These are phyloP conservation scores for Xylaria flabelliformis DNA, from an alignment of 495 filamentous ascomycete species.

Conservation along the genomic window DNA sequence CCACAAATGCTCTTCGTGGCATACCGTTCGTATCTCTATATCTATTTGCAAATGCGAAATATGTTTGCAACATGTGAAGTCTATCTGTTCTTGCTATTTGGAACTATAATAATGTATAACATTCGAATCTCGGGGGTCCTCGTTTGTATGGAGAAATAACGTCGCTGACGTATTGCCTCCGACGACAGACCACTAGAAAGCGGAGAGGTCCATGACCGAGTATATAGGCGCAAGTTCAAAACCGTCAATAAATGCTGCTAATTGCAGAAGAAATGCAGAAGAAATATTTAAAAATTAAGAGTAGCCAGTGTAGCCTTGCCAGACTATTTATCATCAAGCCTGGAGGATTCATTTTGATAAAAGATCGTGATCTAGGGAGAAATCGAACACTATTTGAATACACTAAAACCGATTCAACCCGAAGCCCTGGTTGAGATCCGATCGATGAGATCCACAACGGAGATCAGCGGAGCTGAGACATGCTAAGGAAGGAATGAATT, in stretches of 20 bases:
- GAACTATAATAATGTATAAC: neutral
- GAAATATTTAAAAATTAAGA: neutral
- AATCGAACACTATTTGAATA: neutral
- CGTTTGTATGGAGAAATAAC: neutral
- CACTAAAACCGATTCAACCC: conserved; percentile 5
- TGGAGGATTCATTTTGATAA: neutral
- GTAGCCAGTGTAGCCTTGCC: neutral
- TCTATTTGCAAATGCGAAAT: neutral
- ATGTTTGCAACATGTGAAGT: neutral
- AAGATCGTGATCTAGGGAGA: neutral
- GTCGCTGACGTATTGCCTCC: neutral
- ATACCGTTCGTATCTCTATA: neutral
- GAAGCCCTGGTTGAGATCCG: conserved; percentile 8
- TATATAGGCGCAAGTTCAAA: neutral
- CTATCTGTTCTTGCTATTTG: neutral
- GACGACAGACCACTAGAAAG: neutral
- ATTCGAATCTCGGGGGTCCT: neutral
- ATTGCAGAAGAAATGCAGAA: too few species aligned
- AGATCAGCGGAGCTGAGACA: neutral
- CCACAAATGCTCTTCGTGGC: neutral
- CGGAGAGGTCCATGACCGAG: neutral
- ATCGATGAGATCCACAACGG: neutral
- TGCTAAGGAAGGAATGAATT: neutral
- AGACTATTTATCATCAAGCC: neutral
- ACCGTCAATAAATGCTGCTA: neutral